Evolutionary conservation across 345 rosid genomes (phyloP), one percentile per base, ranked within the genome.

Genomic region (Bruguiera sexangula): DNA sequence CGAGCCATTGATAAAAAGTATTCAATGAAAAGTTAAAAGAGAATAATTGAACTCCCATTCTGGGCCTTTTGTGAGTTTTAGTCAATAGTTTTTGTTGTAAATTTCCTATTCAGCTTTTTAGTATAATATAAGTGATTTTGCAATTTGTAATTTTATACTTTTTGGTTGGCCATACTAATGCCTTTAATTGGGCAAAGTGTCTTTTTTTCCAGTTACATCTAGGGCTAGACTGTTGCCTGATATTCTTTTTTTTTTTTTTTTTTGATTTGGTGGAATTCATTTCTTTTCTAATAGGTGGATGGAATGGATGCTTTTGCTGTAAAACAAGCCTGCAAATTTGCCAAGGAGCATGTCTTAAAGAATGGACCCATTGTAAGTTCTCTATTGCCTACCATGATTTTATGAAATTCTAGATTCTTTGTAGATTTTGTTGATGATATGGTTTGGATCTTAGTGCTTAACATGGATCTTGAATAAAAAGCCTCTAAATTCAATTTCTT

Each of bases 261-360:
- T n/a, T n/a, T n/a, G n/a, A 56, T 63, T 60, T 60, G 18, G 34
- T 57, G 21, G 71, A 43, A 50, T 60, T 56, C 5, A 2, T 65
- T 65, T 46, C 46, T 61, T 50, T 22, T 50, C 51, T 51, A 6
- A 4, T 50, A 67, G 59, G 59, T 92, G 46, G 99, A 95, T 73
- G 99, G 99, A 60, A 95, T 95, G 99, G 99, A 95, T 86, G 96
- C 80, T 31, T 75, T 95, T 80, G 98, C 96, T 72, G 99, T 95
- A 72, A 95, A 95, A 72, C 97, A 95, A 78, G 99, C 96, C 4
- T 95, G 99, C 87, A 86, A 81, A 69, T 92, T 89, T 80, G 98
- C 99, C 1, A 95, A 95, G 83, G 96, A 87, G 69, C 85, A 87
- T 79, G 96, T 83, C 36, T 75, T 92, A 82, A 91, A 90, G 84